phyloP scores from a whole-genome alignment of 169 alveolate species.

The Eimeria necatrix region DNA sequence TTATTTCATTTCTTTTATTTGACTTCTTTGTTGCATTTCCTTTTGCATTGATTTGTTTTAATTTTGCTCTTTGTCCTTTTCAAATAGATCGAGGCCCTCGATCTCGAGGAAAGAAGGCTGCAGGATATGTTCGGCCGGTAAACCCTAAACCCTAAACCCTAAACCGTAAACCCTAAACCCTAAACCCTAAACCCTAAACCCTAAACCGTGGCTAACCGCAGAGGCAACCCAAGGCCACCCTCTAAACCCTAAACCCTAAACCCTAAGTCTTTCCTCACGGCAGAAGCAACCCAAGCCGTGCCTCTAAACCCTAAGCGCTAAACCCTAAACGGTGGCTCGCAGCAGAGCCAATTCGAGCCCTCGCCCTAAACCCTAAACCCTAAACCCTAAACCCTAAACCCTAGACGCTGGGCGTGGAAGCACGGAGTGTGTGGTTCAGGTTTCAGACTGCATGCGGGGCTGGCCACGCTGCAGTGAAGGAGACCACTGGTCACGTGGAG shows the following conservation, averaged over 20 bases:
- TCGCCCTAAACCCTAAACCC: background rate
- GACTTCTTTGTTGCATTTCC: too few relatives aligned
- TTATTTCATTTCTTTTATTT: too few relatives aligned
- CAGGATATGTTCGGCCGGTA: constrained; percentile 8
- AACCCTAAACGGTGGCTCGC: background rate
- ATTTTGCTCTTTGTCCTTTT: background rate
- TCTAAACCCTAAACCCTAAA: too few relatives aligned
- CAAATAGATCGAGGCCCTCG: background rate
- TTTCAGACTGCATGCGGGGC: background rate
- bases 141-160: background rate
- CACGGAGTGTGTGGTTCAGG: background rate
- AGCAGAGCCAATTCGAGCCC: background rate
- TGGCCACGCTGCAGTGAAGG: background rate
- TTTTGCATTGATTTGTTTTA: background rate
- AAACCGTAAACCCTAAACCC: too few relatives aligned
- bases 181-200: too few relatives aligned
- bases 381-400: too few relatives aligned
- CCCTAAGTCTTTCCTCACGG: too few relatives aligned
- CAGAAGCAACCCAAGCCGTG: too few relatives aligned
- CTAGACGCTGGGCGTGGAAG: too few relatives aligned
- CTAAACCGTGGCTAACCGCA: too few relatives aligned
- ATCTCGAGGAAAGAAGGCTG: background rate
- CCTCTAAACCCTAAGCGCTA: too few relatives aligned
- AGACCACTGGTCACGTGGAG: constrained; percentile 19
- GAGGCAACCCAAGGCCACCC: background rate